Conservation (phyloP, 2,329 filamentous ascomycete species). For the Neonectria faginata region DNA sequence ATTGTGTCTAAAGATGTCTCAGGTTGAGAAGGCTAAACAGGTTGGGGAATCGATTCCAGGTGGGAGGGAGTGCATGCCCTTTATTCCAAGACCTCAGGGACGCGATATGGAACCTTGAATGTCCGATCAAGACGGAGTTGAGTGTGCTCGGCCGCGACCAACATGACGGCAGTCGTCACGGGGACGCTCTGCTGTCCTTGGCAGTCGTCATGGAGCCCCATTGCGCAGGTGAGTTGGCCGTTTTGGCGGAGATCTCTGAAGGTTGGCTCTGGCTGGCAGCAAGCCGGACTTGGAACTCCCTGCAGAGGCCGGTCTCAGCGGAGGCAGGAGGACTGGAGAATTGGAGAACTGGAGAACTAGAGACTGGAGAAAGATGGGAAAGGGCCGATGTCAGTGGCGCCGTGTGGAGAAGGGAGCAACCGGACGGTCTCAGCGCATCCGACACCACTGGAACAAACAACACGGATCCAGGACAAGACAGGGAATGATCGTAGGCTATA, state of each 20-base stretch:
- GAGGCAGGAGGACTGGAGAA: conserved; percentile 11
- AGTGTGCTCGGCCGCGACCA: conserved; percentile 7
- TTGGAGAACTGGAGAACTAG: background rate
- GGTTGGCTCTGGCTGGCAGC: conserved; percentile 9
- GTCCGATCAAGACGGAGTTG: background rate
- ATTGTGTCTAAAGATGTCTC: conserved; percentile 37
- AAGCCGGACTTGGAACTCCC: conserved; percentile 7
- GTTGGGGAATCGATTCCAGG: background rate
- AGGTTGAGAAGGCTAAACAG: conserved; percentile 17
- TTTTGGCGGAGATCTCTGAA: conserved; percentile 30
- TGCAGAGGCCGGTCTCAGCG: conserved; percentile 20
- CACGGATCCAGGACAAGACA: background rate
- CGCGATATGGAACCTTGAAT: background rate
- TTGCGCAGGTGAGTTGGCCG: conserved; percentile 21
- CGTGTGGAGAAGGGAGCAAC: conserved; percentile 28
- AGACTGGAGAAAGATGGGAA: conserved; percentile 21
- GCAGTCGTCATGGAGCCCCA: conserved; percentile 46
- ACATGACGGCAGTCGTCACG: conserved; percentile 14
- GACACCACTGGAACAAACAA: conserved; percentile 7
- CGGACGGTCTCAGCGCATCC: conserved; percentile 24
- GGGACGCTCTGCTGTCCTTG: conserved; percentile 39
- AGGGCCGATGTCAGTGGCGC: conserved; percentile 47
- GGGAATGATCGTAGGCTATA: conserved; percentile 6
- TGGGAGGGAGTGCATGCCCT: conserved; percentile 39
- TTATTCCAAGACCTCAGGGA: conserved; percentile 21